phyloP scores from a whole-genome alignment of 2,329 filamentous ascomycete species.

The Aspergillus sp. region DNA sequence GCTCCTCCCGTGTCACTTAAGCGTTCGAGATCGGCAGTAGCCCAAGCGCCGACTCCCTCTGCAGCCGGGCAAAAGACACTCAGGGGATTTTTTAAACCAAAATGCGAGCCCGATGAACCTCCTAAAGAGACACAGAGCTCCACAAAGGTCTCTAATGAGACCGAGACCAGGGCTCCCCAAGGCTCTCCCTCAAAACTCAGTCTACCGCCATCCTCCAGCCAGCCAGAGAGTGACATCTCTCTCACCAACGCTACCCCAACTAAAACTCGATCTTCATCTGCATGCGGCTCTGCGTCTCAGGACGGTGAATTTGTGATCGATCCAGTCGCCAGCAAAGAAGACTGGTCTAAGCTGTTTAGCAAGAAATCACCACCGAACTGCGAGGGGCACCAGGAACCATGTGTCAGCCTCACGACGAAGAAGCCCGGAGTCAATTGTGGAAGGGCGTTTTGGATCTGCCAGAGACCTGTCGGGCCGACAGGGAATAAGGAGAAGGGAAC shows the following conservation, averaged over 20 bases:
- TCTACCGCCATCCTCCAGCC: background rate
- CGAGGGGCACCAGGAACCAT: conserved; percentile 75
- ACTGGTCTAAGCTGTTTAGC: conserved; percentile 76
- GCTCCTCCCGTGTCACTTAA: conserved; percentile 36
- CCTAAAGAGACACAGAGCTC: background rate
- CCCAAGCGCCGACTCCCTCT: conserved; percentile 13
- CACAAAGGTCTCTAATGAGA: background rate
- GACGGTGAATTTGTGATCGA: conserved; percentile 50
- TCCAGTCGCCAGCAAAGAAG: conserved; percentile 65
- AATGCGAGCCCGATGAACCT: conserved; percentile 22
- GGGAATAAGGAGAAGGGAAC: conserved; percentile 77
- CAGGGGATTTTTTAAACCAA: conserved; percentile 71
- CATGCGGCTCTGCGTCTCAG: conserved; percentile 16
- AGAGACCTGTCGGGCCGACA: conserved; percentile 73
- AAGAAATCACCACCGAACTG: conserved; percentile 69
- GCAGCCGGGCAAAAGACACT: conserved; percentile 54
- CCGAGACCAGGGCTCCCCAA: background rate
- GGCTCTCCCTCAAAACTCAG: background rate
- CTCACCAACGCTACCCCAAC: conserved; percentile 4
- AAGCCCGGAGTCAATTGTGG: conserved; percentile 78
- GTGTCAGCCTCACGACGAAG: conserved; percentile 74
- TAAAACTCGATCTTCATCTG: background rate
- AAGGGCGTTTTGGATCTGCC: conserved; percentile 59
- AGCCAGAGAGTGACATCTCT: background rate
- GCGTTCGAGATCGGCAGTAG: conserved; percentile 40